Evolutionary conservation across 1,284 basidiomycete genomes (phyloP).

Genomic region (Trametes sp.): DNA sequence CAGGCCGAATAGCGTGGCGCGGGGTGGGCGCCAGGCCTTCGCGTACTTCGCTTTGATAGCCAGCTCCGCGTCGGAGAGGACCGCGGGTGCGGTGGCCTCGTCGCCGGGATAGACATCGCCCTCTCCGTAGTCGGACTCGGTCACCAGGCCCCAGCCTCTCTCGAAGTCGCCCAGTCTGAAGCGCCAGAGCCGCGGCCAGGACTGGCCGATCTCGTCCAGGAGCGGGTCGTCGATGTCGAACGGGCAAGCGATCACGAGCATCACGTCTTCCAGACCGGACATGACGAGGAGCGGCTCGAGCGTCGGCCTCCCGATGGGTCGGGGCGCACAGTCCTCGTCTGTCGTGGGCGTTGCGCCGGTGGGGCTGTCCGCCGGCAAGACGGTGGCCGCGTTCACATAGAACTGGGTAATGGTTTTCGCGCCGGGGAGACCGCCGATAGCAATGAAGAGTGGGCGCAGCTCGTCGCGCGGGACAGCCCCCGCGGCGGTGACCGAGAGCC

Average conservation of each 20-base stretch:
- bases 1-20: background rate
- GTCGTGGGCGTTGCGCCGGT: background rate
- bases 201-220: background rate
- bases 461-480: background rate
- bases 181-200: constrained; percentile 2
- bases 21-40: background rate
- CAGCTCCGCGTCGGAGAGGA: too few relatives aligned
- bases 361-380: background rate
- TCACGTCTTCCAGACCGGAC: background rate
- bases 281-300: constrained; percentile 7
- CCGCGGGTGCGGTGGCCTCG: background rate
- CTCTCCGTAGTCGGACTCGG: background rate
- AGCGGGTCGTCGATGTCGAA: constrained; percentile 11
- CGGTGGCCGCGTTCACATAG: background rate
- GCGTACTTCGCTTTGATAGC: background rate
- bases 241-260: constrained; percentile 10
- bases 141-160: background rate
- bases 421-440: background rate
- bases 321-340: background rate
- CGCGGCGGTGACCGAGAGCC: background rate
- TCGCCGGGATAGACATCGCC: background rate
- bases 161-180: constrained; percentile 7
- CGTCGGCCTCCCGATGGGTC: background rate
- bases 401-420: background rate
- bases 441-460: background rate